Evolutionary conservation across 2,329 filamentous ascomycete species (phyloP).

Genomic region (Cordyceps militaris): DNA sequence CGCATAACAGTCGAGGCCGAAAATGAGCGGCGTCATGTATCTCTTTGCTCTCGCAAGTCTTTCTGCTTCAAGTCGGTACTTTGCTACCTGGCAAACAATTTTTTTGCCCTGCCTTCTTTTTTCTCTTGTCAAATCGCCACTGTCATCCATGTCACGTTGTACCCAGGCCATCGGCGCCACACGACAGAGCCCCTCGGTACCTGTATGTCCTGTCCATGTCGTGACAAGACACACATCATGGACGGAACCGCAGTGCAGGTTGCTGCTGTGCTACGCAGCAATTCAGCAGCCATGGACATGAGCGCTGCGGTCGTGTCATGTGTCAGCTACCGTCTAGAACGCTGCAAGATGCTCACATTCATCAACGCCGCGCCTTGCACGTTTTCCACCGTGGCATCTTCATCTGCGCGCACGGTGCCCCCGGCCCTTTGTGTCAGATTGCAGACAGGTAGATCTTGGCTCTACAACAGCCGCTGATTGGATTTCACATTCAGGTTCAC

Average conservation of each 20-base stretch:
- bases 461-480: not conserved
- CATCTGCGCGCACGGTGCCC: not conserved
- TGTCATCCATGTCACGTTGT: constrained; percentile 2
- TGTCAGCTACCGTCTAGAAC: not conserved
- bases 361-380: too few species aligned
- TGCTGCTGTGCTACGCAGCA: not conserved
- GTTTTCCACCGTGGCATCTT: not conserved
- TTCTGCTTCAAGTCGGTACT: constrained; percentile 6
- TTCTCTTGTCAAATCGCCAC: not conserved
- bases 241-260: not conserved
- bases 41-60: not conserved
- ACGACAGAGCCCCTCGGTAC: not conserved
- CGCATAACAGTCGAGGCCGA: not conserved
- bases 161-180: not conserved
- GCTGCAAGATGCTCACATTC: too few species aligned
- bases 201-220: not conserved
- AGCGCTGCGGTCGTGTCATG: not conserved
- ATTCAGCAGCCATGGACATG: not conserved
- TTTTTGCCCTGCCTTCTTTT: not conserved
- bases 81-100: not conserved
- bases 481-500: too few species aligned
- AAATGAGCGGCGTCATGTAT: not conserved
- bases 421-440: not conserved
- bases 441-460: not conserved
- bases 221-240: not conserved